These are phyloP conservation scores for Phragmites australis DNA, from an alignment of 176 grass and related monocot genomes.

Conservation along the genomic window DNA sequence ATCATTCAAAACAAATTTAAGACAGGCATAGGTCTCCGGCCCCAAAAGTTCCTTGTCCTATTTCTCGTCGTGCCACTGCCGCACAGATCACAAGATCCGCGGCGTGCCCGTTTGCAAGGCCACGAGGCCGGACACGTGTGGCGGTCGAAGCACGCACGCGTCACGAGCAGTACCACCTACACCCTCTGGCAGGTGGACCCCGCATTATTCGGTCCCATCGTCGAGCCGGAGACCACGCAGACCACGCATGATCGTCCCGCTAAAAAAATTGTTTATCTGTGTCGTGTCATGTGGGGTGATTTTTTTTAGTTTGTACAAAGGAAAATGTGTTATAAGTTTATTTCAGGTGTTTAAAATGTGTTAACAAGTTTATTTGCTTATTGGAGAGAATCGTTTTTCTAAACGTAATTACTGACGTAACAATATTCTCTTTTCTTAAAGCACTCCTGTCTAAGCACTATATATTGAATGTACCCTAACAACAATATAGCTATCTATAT, in stretches of 20 bases:
- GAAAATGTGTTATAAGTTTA: no score
- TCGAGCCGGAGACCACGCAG: background rate
- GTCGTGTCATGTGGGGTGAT: no score
- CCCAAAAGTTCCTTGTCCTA: background rate
- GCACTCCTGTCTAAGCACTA: no score
- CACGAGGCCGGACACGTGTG: constrained; percentile 14
- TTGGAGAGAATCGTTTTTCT: no score
- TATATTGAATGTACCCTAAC: no score
- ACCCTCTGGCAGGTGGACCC: background rate
- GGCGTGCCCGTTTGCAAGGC: background rate
- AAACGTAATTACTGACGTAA: no score
- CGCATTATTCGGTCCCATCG: background rate
- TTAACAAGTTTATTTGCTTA: no score
- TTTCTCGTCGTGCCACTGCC: background rate
- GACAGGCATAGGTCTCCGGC: background rate
- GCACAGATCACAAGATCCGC: background rate
- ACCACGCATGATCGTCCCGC: background rate
- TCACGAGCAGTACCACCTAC: background rate
- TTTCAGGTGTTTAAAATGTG: no score
- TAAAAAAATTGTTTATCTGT: no score
- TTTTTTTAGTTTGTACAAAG: no score
- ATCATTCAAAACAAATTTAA: background rate
- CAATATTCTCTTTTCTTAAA: no score
- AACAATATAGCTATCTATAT: no score
- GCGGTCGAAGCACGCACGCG: background rate